Conservation (phyloP, 1,139 yeast species). For the Geotrichum candidum region DNA sequence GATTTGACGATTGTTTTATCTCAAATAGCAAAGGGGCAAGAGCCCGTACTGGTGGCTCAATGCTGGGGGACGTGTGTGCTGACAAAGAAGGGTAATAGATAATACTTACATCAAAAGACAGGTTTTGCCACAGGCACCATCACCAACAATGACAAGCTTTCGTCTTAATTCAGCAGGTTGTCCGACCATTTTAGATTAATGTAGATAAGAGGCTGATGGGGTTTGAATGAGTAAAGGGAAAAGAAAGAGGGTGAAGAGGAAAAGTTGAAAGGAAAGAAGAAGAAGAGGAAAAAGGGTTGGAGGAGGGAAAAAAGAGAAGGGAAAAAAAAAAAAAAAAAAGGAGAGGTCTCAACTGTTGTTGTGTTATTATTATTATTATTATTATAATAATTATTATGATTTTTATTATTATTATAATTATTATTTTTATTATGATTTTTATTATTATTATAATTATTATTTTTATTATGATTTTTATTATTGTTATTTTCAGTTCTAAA, state of each 20-base stretch:
- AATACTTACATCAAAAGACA: slow-evolving; percentile 37
- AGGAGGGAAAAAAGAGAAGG: not conserved
- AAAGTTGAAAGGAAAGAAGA: not conserved
- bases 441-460: not conserved
- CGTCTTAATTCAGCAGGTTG: slow-evolving; percentile 42
- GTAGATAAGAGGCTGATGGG: slow-evolving; percentile 9
- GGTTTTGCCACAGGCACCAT: slow-evolving; percentile 94
- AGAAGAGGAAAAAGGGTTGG: not conserved
- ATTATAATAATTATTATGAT: not conserved
- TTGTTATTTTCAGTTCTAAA: not conserved
- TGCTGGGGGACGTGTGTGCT: not conserved
- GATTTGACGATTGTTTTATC: not conserved
- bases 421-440: not conserved
- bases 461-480: not conserved
- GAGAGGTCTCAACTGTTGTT: not conserved
- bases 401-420: not conserved
- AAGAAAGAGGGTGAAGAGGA: not conserved
- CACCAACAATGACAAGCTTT: slow-evolving; percentile 89
- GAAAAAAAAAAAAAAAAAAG: not conserved
- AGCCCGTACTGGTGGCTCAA: not conserved
- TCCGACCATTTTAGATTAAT: slow-evolving; percentile 28
- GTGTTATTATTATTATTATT: not conserved
- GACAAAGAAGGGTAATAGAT: not conserved
- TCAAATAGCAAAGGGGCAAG: not conserved
- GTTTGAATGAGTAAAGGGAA: not conserved